phyloP scores from a whole-genome alignment of 805 yeast species.

The Ogataea corticis region DNA sequence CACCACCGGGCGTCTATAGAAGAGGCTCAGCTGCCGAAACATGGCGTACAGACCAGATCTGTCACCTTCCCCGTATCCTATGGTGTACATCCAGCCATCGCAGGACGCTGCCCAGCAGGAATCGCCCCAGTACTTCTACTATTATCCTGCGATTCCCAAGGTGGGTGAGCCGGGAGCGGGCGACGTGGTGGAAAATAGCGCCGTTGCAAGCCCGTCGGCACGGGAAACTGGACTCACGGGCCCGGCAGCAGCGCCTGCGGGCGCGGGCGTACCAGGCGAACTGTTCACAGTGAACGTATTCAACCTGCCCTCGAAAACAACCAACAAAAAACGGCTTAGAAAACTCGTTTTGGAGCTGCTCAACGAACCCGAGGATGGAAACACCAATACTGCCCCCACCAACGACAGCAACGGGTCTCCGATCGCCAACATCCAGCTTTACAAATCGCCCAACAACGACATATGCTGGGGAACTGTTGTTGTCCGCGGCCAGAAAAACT shows the following conservation, averaged over 20 bases:
- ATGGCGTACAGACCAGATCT: slow-evolving; percentile 12
- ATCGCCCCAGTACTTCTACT: slow-evolving; percentile 2
- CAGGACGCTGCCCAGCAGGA: not conserved
- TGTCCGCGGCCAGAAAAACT: slow-evolving; percentile 10
- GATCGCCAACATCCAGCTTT: slow-evolving; percentile 17
- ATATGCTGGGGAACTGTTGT: slow-evolving; percentile 23
- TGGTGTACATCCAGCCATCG: slow-evolving; percentile 7
- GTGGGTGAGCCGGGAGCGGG: no score
- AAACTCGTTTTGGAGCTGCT: slow-evolving; percentile 8
- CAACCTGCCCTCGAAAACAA: slow-evolving; percentile 17
- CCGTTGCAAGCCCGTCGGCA: no score
- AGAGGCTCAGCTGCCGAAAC: slow-evolving; percentile 1
- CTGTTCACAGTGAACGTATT: slow-evolving; percentile 15
- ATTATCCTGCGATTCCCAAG: slow-evolving; percentile 2
- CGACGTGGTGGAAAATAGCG: no score
- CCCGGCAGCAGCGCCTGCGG: no score
- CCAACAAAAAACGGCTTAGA: slow-evolving; percentile 9
- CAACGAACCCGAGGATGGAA: slow-evolving; percentile 2
- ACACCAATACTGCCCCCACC: not conserved
- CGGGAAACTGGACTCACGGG: no score
- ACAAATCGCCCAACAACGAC: slow-evolving; percentile 22
- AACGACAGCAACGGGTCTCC: not conserved
- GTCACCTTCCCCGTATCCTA: slow-evolving; percentile 7
- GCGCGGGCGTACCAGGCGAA: no score
- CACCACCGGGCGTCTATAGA: not conserved